Evolutionary conservation across 768 basidiomycete genomes (phyloP).

Genomic region (Rhodotorula paludigena): DNA sequence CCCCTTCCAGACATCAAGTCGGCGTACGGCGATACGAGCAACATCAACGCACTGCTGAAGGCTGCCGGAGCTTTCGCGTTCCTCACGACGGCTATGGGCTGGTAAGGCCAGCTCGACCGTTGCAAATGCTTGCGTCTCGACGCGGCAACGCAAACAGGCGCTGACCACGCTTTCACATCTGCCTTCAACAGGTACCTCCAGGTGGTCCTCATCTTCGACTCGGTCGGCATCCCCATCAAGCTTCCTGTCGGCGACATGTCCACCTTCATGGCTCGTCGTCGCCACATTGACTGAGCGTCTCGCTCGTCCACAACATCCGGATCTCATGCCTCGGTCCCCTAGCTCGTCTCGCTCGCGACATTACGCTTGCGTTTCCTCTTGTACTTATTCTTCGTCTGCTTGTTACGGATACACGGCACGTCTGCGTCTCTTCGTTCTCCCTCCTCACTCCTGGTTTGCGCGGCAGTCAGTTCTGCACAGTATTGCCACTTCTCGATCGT

Average conservation of each 20-base stretch:
- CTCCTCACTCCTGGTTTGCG: no score
- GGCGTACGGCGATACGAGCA: conserved; percentile 14
- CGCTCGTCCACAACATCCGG: background rate
- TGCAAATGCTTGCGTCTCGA: no score
- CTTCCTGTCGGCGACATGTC: conserved; percentile 44
- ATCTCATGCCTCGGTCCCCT: no score
- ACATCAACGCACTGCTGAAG: conserved; percentile 11
- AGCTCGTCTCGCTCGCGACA: no score
- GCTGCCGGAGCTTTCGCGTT: conserved; percentile 42
- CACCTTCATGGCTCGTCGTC: conserved; percentile 15
- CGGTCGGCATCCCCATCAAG: conserved; percentile 38
- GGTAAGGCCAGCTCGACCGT: no score
- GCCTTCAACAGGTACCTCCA: conserved; percentile 18
- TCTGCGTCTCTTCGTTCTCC: background rate
- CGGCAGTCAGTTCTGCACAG: no score
- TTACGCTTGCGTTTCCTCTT: no score
- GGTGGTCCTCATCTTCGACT: conserved; percentile 37
- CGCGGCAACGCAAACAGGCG: no score
- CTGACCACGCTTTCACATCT: no score
- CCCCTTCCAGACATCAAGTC: conserved; percentile 21
- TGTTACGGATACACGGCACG: no score
- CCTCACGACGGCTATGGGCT: conserved; percentile 30
- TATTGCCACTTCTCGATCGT: background rate
- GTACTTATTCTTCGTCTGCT: no score
- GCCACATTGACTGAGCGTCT: background rate